These are phyloP conservation scores for Malassezia vespertilionis DNA, from an alignment of 1,284 basidiomycete species.

Conservation along the genomic window DNA sequence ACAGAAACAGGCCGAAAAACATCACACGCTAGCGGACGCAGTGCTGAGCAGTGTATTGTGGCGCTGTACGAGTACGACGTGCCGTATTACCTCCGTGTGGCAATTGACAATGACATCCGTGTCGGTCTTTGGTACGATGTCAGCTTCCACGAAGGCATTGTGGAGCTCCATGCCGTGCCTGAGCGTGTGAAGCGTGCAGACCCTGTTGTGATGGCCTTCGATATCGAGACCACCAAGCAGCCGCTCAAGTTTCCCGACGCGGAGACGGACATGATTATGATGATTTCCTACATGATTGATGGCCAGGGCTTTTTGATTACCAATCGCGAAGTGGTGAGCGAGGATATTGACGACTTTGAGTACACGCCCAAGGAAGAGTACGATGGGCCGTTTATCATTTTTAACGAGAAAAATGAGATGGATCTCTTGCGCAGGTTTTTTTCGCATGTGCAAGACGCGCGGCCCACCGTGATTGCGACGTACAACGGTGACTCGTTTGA, in stretches of 20 bases:
- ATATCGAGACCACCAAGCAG: conserved; percentile 97
- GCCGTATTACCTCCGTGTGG: conserved; percentile 91
- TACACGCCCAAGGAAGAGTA: conserved; percentile 97
- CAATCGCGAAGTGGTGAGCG: conserved; percentile 90
- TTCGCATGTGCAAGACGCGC: conserved; percentile 78
- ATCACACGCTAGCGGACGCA: conserved; percentile 49
- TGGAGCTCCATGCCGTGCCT: conserved; percentile 61
- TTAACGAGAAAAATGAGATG: conserved; percentile 89
- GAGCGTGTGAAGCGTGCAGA: conserved; percentile 96
- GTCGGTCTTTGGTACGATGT: conserved; percentile 95
- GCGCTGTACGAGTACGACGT: conserved; percentile 95
- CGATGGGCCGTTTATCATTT: conserved; percentile 90
- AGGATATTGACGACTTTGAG: conserved; percentile 97
- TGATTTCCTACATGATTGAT: conserved; percentile 98
- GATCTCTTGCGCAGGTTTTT: conserved; percentile 65
- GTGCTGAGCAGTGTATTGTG: conserved; percentile 79
- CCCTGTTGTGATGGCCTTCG: conserved; percentile 96
- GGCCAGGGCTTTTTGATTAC: conserved; percentile 95
- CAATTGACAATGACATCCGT: conserved; percentile 94
- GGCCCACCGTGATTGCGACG: conserved; percentile 92
- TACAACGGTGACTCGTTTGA: conserved; percentile 99
- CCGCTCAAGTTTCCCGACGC: conserved; percentile 98
- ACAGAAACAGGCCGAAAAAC: conserved; percentile 19
- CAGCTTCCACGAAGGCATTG: conserved; percentile 65
- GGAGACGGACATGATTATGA: conserved; percentile 94